Conservation (phyloP, 768 basidiomycete species). For the Agrocybe pediades region DNA sequence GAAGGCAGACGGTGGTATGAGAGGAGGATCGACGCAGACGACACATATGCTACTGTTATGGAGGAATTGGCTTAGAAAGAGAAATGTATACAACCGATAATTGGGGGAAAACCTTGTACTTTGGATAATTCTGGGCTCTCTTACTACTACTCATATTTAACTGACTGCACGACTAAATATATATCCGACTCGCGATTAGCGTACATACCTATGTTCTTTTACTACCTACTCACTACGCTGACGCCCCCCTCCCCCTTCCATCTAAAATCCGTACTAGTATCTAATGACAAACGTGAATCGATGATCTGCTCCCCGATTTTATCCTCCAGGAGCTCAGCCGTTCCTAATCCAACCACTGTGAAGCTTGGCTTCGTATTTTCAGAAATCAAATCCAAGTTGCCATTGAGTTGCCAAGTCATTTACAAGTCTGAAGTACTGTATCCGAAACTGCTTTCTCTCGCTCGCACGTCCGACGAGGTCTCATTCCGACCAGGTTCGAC, state of each 20-base stretch:
- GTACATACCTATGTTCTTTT: not conserved
- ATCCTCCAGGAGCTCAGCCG: not conserved
- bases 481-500: no score
- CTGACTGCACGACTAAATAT: not conserved
- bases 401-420: no score
- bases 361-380: not conserved
- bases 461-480: no score
- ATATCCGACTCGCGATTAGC: not conserved
- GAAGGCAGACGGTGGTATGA: slow-evolving; percentile 82
- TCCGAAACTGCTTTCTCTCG: not conserved
- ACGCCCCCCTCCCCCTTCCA: not conserved
- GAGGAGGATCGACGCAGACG: slow-evolving; percentile 55
- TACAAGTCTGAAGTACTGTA: not conserved
- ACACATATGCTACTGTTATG: slow-evolving; percentile 49
- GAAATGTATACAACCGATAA: not conserved
- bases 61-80: slow-evolving; percentile 58
- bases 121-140: not conserved
- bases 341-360: no score
- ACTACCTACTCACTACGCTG: not conserved
- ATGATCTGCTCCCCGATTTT: no score
- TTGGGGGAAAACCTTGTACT: not conserved
- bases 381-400: not conserved
- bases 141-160: not conserved
- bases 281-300: not conserved
- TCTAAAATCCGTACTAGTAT: not conserved